A percentile compares a stretch with the other conserved stretches of the same genome.
Evolutionary conservation across 169 alveolate species (phyloP).

Genomic region (Plasmodium relictum): DNA sequence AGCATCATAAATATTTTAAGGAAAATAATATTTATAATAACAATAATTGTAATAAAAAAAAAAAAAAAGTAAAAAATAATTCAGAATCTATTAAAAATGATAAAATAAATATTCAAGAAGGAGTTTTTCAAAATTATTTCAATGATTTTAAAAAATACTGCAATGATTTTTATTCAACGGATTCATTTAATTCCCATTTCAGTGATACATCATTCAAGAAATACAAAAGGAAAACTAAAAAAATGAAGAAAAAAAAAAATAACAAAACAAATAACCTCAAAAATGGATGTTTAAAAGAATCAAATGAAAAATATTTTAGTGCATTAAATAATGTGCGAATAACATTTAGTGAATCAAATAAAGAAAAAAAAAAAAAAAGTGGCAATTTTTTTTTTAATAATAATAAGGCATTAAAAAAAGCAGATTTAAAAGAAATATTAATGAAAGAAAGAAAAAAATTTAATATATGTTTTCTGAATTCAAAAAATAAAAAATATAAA

Average conservation of each 20-base stretch:
- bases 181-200: background rate
- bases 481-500: slow-evolving; percentile 40
- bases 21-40: background rate
- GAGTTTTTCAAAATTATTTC: slow-evolving; percentile 13
- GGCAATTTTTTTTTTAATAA: background rate
- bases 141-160: slow-evolving; percentile 12
- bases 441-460: slow-evolving; percentile 32
- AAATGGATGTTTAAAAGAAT: no score
- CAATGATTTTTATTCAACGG: background rate
- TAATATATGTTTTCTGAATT: slow-evolving; percentile 57
- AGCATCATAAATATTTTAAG: slow-evolving; percentile 60
- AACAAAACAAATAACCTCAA: background rate
- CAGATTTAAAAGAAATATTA: slow-evolving; percentile 12
- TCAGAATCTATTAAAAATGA: background rate
- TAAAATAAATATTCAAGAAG: background rate
- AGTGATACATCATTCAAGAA: background rate
- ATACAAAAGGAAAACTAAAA: background rate
- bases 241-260: background rate
- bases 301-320: background rate
- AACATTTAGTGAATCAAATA: background rate
- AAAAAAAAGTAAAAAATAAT: background rate
- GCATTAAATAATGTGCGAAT: background rate
- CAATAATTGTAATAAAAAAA: background rate
- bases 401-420: slow-evolving; percentile 4
- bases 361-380: background rate